Percentiles rank a stretch among this genome's conserved stretches.
Evolutionary conservation across 2,329 filamentous ascomycete genomes (phyloP).

Genomic region (Sclerotinia sclerotiorum): DNA sequence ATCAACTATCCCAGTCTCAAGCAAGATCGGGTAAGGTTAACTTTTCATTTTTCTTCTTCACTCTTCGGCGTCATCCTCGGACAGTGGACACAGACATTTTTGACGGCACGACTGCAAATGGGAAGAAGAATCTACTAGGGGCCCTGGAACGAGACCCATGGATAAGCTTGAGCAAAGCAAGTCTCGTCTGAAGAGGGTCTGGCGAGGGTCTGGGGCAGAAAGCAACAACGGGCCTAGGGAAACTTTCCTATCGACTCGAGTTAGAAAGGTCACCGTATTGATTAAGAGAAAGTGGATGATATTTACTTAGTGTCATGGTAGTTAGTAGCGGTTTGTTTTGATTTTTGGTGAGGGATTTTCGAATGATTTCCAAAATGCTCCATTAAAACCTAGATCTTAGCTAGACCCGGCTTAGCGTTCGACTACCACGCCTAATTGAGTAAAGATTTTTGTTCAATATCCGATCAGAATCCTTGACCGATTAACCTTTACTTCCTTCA

Average conservation of each 20-base stretch:
- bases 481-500: slow-evolving; percentile 3
- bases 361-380: slow-evolving; percentile 11
- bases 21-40: slow-evolving; percentile 22
- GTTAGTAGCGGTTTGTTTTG: background rate
- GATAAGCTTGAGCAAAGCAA: slow-evolving; percentile 13
- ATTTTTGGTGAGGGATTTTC: slow-evolving; percentile 25
- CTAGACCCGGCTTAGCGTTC: background rate
- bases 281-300: slow-evolving; percentile 10
- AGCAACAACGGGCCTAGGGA: slow-evolving; percentile 4
- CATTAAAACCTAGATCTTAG: background rate
- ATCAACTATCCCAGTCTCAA: slow-evolving; percentile 15
- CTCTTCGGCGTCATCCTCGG: slow-evolving; percentile 24
- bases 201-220: slow-evolving; percentile 19
- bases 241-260: background rate
- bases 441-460: background rate
- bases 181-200: slow-evolving; percentile 7
- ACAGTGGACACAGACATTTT: slow-evolving; percentile 19
- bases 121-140: background rate
- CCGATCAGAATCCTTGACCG: slow-evolving; percentile 10
- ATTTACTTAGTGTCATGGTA: background rate
- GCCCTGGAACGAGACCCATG: slow-evolving; percentile 6
- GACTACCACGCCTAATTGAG: background rate
- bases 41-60: slow-evolving; percentile 17
- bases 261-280: slow-evolving; percentile 5
- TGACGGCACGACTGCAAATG: slow-evolving; percentile 19